A percentile compares a stretch with the other conserved stretches of the same genome.
These are phyloP conservation scores for Taiozyma sp. DNA, from an alignment of 1,139 yeast genomes.

Conservation along the genomic window DNA sequence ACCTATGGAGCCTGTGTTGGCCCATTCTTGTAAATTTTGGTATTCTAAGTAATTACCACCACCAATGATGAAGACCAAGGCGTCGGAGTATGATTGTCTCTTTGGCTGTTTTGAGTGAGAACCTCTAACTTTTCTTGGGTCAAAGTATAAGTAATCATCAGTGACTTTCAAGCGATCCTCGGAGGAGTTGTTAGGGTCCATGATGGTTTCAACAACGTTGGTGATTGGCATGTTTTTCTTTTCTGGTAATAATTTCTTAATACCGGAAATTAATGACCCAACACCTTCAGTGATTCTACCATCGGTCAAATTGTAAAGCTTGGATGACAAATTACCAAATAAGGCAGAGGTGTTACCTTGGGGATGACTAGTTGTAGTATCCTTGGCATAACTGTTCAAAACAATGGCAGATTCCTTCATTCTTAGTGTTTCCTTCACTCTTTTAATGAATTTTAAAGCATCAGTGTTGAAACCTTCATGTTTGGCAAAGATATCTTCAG, in stretches of 20 bases:
- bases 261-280: constrained; percentile 83
- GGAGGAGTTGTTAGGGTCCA: constrained; percentile 73
- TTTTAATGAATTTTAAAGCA: constrained; percentile 68
- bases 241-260: constrained; percentile 83
- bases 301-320: constrained; percentile 76
- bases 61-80: constrained; percentile 89
- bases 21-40: constrained; percentile 92
- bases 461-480: constrained; percentile 58
- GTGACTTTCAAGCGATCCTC: constrained; percentile 62
- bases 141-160: constrained; percentile 87
- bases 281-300: constrained; percentile 76
- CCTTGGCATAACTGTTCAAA: constrained; percentile 25
- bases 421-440: constrained; percentile 75
- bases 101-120: constrained; percentile 87
- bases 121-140: constrained; percentile 83
- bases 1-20: constrained; percentile 35
- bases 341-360: constrained; percentile 54
- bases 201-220: constrained; percentile 82
- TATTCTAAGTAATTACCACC: constrained; percentile 96
- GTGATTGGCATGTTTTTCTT: constrained; percentile 87
- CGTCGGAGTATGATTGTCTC: constrained; percentile 74
- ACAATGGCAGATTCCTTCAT: constrained; percentile 46
- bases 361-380: constrained; percentile 16
- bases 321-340: constrained; percentile 72
- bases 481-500: constrained; percentile 55